These are phyloP conservation scores for Wilcoxina mikolae DNA, from an alignment of 495 filamentous ascomycete genomes.

Conservation along the genomic window DNA sequence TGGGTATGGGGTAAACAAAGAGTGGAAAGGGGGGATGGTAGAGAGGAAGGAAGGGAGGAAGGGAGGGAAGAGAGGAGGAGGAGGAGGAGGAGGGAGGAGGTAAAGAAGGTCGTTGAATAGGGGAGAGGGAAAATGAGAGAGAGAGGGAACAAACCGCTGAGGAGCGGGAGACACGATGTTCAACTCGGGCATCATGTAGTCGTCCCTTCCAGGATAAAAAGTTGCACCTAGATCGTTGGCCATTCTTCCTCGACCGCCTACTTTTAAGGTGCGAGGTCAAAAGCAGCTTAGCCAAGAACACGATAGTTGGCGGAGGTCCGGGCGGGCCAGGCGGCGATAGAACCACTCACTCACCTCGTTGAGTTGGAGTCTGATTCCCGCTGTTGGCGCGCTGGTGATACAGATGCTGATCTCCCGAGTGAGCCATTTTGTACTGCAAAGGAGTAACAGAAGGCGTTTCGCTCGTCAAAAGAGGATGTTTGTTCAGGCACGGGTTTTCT, in stretches of 20 bases:
- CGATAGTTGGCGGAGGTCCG: background rate
- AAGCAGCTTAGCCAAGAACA: constrained; percentile 6
- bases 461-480: background rate
- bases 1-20: background rate
- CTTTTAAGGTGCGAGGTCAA: background rate
- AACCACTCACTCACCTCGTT: background rate
- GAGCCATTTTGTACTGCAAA: background rate
- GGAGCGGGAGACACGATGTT: constrained; percentile 69
- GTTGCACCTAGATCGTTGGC: constrained; percentile 49
- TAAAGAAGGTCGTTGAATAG: constrained; percentile 9
- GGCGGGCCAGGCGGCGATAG: background rate
- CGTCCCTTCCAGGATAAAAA: constrained; percentile 74
- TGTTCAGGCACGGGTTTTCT: background rate
- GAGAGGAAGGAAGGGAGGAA: constrained; percentile 3
- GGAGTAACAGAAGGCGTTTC: background rate
- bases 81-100: constrained; percentile 7
- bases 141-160: constrained; percentile 54
- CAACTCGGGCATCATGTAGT: constrained; percentile 57
- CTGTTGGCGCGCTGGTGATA: background rate
- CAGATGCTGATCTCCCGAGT: background rate
- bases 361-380: background rate
- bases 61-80: constrained; percentile 10
- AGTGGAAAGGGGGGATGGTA: background rate
- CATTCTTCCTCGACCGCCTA: constrained; percentile 7
- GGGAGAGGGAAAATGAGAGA: constrained; percentile 13